Percentiles rank a stretch among this genome's conserved stretches.
Evolutionary conservation across 495 filamentous ascomycete species (phyloP).

Genomic region (Daldinia decipiens): DNA sequence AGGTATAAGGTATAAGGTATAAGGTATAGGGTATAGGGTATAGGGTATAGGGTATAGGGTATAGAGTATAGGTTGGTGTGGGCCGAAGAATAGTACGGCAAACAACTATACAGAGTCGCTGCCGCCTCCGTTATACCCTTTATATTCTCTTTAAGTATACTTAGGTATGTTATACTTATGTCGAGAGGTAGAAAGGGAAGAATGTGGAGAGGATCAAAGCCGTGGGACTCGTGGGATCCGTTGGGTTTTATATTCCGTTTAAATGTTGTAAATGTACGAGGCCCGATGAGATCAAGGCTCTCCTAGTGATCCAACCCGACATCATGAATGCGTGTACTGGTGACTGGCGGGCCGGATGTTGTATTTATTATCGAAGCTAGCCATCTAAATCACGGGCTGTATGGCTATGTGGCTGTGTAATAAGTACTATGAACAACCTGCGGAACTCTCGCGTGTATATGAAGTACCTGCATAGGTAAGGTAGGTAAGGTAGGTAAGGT

Average conservation of each 20-base stretch:
- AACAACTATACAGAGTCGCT: neutral
- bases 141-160: neutral
- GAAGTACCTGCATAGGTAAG: too few species aligned
- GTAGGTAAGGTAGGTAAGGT: too few species aligned
- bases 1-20: neutral
- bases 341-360: neutral
- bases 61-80: neutral
- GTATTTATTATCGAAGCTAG: neutral
- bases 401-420: neutral
- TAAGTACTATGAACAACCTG: neutral
- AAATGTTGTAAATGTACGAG: neutral
- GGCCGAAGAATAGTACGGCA: neutral
- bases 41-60: neutral
- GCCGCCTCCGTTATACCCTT: neutral
- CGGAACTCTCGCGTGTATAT: neutral
- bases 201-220: neutral
- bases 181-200: neutral
- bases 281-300: neutral
- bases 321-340: neutral
- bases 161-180: constrained; percentile 7
- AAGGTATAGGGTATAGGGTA: constrained; percentile 1
- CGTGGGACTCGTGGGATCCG: neutral
- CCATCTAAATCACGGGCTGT: neutral
- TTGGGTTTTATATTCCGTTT: neutral
- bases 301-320: neutral